phyloP scores from a whole-genome alignment of 805 yeast genomes.

The Starmerella sirachaensis region DNA sequence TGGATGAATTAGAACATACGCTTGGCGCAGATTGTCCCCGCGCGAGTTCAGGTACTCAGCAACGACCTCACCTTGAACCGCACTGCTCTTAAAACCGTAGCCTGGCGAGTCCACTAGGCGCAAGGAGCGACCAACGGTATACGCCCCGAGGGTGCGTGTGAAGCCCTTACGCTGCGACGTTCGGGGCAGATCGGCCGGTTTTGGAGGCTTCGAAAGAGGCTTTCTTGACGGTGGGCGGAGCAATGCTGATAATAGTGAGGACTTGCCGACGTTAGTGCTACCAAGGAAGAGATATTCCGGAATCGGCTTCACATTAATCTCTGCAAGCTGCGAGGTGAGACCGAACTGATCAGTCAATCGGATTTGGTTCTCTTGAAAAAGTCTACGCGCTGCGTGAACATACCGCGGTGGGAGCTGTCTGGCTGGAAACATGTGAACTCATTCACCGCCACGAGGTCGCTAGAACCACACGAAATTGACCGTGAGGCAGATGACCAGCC shows the following conservation, averaged over 20 bases:
- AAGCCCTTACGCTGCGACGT: conserved; percentile 38
- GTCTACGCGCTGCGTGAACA: conserved; percentile 24
- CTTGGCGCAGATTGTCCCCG: conserved; percentile 43
- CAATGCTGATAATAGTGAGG: conserved; percentile 57
- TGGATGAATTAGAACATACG: conserved; percentile 52
- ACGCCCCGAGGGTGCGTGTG: conserved; percentile 56
- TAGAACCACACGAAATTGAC: too few species aligned
- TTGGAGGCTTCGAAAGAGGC: too few species aligned
- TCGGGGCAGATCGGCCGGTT: conserved; percentile 34
- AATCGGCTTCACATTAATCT: conserved; percentile 26
- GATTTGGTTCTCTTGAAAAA: conserved; percentile 23
- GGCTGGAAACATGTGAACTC: conserved; percentile 1
- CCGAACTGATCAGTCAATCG: conserved; percentile 27
- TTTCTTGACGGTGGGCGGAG: conserved; percentile 28
- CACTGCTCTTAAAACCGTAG: conserved; percentile 61
- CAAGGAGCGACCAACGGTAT: conserved; percentile 49
- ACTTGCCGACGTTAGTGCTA: conserved; percentile 77
- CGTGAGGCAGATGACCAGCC: too few species aligned
- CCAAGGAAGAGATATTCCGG: conserved; percentile 76
- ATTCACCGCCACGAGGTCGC: too few species aligned
- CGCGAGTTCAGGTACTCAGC: conserved; percentile 44
- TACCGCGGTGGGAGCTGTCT: neutral
- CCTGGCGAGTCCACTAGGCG: conserved; percentile 82
- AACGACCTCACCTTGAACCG: conserved; percentile 57
- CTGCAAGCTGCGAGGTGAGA: conserved; percentile 21